phyloP scores from a whole-genome alignment of 1,139 yeast genomes.

The Yamadazyma taylorii region DNA sequence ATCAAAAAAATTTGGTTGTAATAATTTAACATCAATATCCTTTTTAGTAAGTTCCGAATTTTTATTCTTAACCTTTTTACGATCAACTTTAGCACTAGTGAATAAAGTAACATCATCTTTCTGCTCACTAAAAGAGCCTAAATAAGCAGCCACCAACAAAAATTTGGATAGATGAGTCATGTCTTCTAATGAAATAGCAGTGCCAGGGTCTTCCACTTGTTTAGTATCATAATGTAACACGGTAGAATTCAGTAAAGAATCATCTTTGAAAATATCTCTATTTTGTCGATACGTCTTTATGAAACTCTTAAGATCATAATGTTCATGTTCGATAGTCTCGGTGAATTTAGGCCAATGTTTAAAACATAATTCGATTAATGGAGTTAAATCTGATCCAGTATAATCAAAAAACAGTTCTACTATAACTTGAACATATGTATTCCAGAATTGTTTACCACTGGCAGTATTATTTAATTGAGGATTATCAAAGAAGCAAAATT shows the following conservation, averaged over 20 bases:
- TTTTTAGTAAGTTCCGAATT: conserved; percentile 39
- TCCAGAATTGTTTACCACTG: conserved; percentile 41
- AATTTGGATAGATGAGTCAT: conserved; percentile 60
- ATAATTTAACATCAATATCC: conserved; percentile 52
- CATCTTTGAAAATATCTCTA: conserved; percentile 41
- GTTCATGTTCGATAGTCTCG: conserved; percentile 38
- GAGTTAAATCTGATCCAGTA: conserved; percentile 52
- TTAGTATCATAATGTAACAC: conserved; percentile 28
- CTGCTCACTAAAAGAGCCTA: conserved; percentile 67
- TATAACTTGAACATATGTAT: conserved; percentile 47
- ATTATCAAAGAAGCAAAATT: conserved; percentile 27
- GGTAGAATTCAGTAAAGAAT: conserved; percentile 35
- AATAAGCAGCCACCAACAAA: conserved; percentile 64
- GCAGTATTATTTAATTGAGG: conserved; percentile 23
- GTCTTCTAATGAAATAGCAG: conserved; percentile 26
- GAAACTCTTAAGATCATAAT: conserved; percentile 36
- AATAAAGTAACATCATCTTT: conserved; percentile 60
- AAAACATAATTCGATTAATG: conserved; percentile 41
- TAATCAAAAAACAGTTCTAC: conserved; percentile 53
- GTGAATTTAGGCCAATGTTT: conserved; percentile 55
- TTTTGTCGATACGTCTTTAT: conserved; percentile 48
- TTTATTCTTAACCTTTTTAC: conserved; percentile 32
- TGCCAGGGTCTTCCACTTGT: conserved; percentile 21
- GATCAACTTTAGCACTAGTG: conserved; percentile 53
- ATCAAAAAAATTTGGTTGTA: conserved; percentile 64